A percentile compares a stretch with the other conserved stretches of the same genome.
phyloP scores from a whole-genome alignment of 805 yeast genomes.

The Ogataea wickerhamii region DNA sequence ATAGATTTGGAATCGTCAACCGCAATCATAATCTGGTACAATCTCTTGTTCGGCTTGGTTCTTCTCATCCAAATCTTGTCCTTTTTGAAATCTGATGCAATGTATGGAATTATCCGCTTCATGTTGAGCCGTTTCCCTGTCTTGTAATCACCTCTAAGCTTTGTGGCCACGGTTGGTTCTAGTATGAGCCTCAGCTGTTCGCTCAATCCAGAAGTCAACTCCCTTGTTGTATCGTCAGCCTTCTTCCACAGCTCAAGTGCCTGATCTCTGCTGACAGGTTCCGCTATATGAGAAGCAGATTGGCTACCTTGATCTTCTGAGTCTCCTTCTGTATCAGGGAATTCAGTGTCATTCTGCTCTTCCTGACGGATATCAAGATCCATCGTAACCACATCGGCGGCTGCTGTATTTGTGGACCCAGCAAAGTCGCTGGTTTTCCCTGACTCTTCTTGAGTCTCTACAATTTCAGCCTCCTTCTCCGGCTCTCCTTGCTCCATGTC shows the following conservation, averaged over 20 bases:
- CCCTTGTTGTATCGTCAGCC: slow-evolving; percentile 83
- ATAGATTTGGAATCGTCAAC: slow-evolving; percentile 96
- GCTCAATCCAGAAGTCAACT: slow-evolving; percentile 78
- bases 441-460: slow-evolving; percentile 25
- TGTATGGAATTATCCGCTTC: slow-evolving; percentile 96
- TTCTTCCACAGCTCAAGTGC: slow-evolving; percentile 78
- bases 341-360: slow-evolving; percentile 40
- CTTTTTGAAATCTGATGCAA: slow-evolving; percentile 95
- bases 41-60: slow-evolving; percentile 95
- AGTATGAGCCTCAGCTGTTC: slow-evolving; percentile 90
- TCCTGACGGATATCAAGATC: slow-evolving; percentile 23
- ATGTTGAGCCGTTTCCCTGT: slow-evolving; percentile 95
- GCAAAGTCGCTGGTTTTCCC: slow-evolving; percentile 8
- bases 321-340: slow-evolving; percentile 22
- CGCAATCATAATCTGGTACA: slow-evolving; percentile 95
- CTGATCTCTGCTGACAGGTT: slow-evolving; percentile 37
- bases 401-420: slow-evolving; percentile 19
- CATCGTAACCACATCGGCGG: slow-evolving; percentile 20
- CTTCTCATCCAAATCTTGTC: slow-evolving; percentile 98
- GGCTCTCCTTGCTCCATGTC: slow-evolving; percentile 28
- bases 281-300: not conserved
- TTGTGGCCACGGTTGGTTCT: slow-evolving; percentile 96
- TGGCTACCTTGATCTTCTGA: slow-evolving; percentile 33
- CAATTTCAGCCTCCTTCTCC: slow-evolving; percentile 24
- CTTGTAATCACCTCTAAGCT: slow-evolving; percentile 90